These are phyloP conservation scores for Cyberlindnera maritima DNA, from an alignment of 805 yeast species.

Conservation along the genomic window DNA sequence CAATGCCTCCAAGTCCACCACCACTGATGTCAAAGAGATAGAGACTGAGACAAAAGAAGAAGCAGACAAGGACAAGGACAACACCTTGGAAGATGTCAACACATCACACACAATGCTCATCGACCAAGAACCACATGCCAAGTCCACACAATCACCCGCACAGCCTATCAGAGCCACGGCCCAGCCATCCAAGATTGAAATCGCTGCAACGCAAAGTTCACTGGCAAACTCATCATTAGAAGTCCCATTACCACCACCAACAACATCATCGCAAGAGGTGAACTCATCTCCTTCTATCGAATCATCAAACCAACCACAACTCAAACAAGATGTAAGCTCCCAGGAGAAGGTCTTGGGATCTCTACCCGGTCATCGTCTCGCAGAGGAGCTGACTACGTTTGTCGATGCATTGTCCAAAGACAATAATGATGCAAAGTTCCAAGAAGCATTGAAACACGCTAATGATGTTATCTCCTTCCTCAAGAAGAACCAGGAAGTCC, in stretches of 20 bases:
- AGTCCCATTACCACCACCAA: not conserved
- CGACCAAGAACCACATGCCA: not conserved
- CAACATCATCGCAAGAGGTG: not conserved
- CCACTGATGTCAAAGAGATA: no score
- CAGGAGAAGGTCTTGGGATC: no score
- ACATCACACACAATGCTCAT: no score
- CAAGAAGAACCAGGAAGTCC: not conserved
- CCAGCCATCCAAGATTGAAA: not conserved
- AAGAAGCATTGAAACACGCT: no score
- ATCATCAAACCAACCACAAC: not conserved
- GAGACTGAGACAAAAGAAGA: not conserved
- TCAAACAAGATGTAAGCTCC: not conserved
- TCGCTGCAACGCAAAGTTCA: conserved; percentile 6
- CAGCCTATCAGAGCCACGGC: not conserved
- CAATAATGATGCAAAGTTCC: no score
- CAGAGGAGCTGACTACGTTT: no score
- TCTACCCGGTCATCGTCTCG: no score
- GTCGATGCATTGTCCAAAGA: no score
- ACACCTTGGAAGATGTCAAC: not conserved
- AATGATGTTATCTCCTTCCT: no score
- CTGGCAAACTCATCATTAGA: not conserved
- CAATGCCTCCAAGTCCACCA: not conserved
- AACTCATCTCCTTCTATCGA: not conserved
- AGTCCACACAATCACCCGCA: no score
- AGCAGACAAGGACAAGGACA: not conserved